phyloP scores from a whole-genome alignment of 352 stramenopile genomes.

The Pythium brassicae region DNA sequence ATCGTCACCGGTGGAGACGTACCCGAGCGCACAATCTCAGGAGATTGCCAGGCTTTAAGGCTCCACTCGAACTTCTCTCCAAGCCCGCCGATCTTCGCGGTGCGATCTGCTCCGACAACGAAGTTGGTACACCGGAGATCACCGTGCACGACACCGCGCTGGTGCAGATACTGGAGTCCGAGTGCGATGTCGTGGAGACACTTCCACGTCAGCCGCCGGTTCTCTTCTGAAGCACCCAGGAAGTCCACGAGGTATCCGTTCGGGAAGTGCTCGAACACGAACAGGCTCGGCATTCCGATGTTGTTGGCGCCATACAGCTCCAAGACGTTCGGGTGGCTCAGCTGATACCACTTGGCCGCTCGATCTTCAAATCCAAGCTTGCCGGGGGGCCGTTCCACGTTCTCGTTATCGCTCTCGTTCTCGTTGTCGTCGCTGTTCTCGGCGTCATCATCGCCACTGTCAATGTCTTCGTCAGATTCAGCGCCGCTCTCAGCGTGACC shows the following conservation, averaged over 20 bases:
- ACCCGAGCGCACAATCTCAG: too few relatives aligned
- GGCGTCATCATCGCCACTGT: too few relatives aligned
- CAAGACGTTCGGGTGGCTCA: background rate
- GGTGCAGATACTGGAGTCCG: slow-evolving; percentile 27
- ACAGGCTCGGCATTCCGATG: background rate
- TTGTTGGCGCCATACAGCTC: background rate
- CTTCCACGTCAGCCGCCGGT: slow-evolving; percentile 8
- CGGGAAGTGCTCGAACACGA: background rate
- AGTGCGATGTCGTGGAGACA: slow-evolving; percentile 22
- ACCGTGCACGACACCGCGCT: slow-evolving; percentile 17
- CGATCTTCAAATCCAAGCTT: too few relatives aligned
- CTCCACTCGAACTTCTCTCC: background rate
- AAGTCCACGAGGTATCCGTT: background rate
- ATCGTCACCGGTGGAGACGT: background rate
- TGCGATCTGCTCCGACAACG: slow-evolving; percentile 3
- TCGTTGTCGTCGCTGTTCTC: background rate
- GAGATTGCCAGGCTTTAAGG: too few relatives aligned
- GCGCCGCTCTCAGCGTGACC: too few relatives aligned
- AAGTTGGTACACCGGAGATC: slow-evolving; percentile 7
- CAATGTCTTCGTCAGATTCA: too few relatives aligned
- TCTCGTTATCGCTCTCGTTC: background rate
- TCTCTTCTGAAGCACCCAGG: slow-evolving; percentile 8
- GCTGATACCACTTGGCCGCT: background rate
- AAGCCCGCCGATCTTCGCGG: slow-evolving; percentile 11
- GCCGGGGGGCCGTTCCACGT: too few relatives aligned